Evolutionary conservation across 805 yeast genomes (phyloP).

Genomic region (Candida awuae): DNA sequence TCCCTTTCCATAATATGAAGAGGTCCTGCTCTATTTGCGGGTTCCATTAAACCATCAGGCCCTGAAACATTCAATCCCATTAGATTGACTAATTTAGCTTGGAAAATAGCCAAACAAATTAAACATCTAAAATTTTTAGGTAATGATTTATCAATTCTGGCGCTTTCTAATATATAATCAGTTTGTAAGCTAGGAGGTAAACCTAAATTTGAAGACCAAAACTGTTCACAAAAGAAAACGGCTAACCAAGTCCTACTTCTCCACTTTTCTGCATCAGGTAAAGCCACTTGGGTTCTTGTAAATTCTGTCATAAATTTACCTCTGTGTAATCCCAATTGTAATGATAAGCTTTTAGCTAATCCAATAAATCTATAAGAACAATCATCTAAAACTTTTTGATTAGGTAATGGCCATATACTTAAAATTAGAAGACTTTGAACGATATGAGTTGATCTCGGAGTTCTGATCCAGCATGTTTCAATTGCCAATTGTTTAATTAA

Average conservation of each 20-base stretch:
- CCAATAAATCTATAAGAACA: conserved; percentile 85
- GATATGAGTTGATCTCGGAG: conserved; percentile 90
- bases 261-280: conserved; percentile 91
- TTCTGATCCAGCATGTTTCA: conserved; percentile 86
- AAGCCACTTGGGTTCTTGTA: conserved; percentile 77
- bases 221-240: conserved; percentile 79
- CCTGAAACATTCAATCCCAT: conserved; percentile 82
- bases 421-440: conserved; percentile 83
- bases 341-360: conserved; percentile 72
- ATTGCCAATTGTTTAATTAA: conserved; percentile 80
- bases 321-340: conserved; percentile 83
- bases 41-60: conserved; percentile 85
- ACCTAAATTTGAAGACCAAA: conserved; percentile 84
- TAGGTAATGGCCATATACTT: conserved; percentile 88
- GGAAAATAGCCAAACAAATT: conserved; percentile 69
- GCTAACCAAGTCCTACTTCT: conserved; percentile 90
- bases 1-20: conserved; percentile 73
- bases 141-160: conserved; percentile 54
- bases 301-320: conserved; percentile 89
- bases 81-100: conserved; percentile 70
- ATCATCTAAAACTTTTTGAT: conserved; percentile 86
- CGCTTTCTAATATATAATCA: conserved; percentile 74
- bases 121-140: conserved; percentile 68
- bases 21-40: conserved; percentile 72
- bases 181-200: conserved; percentile 80